phyloP scores from a whole-genome alignment of 2,329 filamentous ascomycete genomes.

The Biscogniauxia sp. region DNA sequence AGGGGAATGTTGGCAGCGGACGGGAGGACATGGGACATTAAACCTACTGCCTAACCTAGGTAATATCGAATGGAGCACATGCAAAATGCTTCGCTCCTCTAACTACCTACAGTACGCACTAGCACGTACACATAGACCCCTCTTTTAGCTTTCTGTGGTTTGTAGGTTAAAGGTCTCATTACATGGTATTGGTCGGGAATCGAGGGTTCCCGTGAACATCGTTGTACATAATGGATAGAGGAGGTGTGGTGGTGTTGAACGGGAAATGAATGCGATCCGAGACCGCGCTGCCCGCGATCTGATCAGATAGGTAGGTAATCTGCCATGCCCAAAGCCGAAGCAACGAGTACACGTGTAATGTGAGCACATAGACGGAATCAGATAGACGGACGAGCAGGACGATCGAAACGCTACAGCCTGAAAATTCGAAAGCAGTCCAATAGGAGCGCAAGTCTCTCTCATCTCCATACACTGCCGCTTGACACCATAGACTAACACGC shows the following conservation, averaged over 20 bases:
- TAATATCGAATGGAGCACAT: background rate
- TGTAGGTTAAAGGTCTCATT: background rate
- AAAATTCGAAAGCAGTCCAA: background rate
- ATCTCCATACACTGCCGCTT: background rate
- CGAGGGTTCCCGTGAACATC: slow-evolving; percentile 13
- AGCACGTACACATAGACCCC: background rate
- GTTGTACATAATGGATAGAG: slow-evolving; percentile 2
- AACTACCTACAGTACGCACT: background rate
- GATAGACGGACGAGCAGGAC: slow-evolving; percentile 1
- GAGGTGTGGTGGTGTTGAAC: background rate
- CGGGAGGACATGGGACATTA: background rate
- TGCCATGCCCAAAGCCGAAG: background rate
- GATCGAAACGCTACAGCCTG: background rate
- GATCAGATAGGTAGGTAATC: background rate
- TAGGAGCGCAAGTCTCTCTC: background rate
- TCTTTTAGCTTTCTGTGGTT: background rate
- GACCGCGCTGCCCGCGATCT: slow-evolving; percentile 6
- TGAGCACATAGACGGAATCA: background rate
- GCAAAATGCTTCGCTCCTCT: background rate
- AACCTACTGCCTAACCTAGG: too few relatives aligned
- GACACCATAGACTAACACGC: background rate
- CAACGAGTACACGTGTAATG: background rate
- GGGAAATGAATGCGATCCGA: slow-evolving; percentile 4
- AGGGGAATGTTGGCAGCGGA: background rate
- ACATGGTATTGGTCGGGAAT: slow-evolving; percentile 9